A percentile compares a stretch with the other conserved stretches of the same genome.
Conservation (phyloP, 1,284 basidiomycete species). For the Tylopilus sp. region DNA sequence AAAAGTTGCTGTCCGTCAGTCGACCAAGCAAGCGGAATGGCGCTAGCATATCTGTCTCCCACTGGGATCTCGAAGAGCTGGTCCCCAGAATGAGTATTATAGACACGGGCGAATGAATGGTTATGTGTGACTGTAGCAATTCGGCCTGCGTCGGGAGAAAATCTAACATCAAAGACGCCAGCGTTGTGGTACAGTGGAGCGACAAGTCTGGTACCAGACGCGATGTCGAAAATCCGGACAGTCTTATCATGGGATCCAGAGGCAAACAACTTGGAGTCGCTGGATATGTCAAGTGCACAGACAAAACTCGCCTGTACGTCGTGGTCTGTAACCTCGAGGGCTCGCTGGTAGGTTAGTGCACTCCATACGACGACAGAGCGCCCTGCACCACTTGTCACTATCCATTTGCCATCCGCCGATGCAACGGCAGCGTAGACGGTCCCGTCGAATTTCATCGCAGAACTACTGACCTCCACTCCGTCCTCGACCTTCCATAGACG, state of each 20-base stretch:
- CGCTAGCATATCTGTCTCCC: not conserved
- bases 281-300: conserved; percentile 3
- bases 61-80: not conserved
- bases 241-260: conserved; percentile 3
- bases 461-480: not conserved
- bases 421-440: not conserved
- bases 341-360: not conserved
- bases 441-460: not conserved
- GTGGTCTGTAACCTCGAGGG: not conserved
- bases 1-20: conserved; percentile 2
- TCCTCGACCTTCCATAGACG: not conserved
- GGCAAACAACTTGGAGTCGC: not conserved
- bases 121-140: not conserved
- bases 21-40: conserved; percentile 2
- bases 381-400: conserved; percentile 1
- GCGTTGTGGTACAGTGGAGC: not conserved
- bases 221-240: conserved; percentile 6
- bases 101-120: not conserved
- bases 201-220: not conserved
- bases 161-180: not conserved
- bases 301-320: not conserved
- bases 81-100: not conserved
- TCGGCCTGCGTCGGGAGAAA: conserved; percentile 1
- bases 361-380: conserved; percentile 5
- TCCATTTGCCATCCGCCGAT: conserved; percentile 11